Evolutionary conservation across 805 yeast genomes (phyloP).

Genomic region (Brettanomyces nanus): DNA sequence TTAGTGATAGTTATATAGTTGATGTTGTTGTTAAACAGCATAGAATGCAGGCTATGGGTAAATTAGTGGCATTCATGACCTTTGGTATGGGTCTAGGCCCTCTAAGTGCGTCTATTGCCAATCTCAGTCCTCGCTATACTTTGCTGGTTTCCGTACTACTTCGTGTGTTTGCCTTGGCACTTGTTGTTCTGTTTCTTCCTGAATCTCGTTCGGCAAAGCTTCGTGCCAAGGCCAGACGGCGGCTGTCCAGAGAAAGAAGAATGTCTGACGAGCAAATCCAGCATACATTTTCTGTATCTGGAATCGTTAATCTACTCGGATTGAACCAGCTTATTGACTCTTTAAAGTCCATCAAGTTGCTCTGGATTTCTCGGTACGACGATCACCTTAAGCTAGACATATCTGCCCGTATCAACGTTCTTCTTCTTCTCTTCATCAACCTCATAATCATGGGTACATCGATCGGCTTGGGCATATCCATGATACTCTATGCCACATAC

Average conservation of each 20-base stretch:
- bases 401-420: constrained; percentile 37
- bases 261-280: too few relatives aligned
- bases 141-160: constrained; percentile 22
- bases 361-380: constrained; percentile 42
- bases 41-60: constrained; percentile 52
- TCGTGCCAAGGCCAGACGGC: constrained; percentile 39
- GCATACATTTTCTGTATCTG: too few relatives aligned
- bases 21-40: constrained; percentile 62
- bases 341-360: constrained; percentile 28
- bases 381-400: constrained; percentile 18
- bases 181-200: constrained; percentile 36
- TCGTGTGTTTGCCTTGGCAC: constrained; percentile 27
- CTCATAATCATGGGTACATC: constrained; percentile 32
- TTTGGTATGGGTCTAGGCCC: constrained; percentile 64
- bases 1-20: constrained; percentile 61
- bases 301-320: constrained; percentile 3
- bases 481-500: constrained; percentile 46
- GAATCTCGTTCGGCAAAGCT: constrained; percentile 59
- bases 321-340: constrained; percentile 8
- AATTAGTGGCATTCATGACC: constrained; percentile 49
- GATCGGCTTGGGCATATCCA: constrained; percentile 32
- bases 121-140: constrained; percentile 22
- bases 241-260: constrained; percentile 10
- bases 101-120: constrained; percentile 38
- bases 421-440: constrained; percentile 42